Percentiles rank a stretch among this genome's conserved stretches.
Evolutionary conservation across 371 early-diverging fungal genomes (phyloP).

Genomic region (Basidiobolus meristosporus): DNA sequence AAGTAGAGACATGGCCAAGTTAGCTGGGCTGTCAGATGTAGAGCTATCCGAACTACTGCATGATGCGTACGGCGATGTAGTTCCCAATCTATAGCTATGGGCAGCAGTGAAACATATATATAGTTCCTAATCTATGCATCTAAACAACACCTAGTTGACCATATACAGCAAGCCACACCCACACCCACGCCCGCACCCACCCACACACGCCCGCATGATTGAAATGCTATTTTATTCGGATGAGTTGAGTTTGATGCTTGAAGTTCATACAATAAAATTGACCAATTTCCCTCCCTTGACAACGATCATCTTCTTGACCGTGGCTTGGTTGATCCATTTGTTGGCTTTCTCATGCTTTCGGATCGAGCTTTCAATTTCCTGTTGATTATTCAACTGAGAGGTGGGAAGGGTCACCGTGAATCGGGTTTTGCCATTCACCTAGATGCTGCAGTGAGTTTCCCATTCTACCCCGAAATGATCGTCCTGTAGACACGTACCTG

Average conservation of each 20-base stretch:
- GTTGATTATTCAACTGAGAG: constrained; percentile 8
- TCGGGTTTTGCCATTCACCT: constrained; percentile 68
- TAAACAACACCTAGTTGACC: too few species aligned
- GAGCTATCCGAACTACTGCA: too few species aligned
- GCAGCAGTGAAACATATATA: too few species aligned
- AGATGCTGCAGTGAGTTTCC: background rate
- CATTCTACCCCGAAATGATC: constrained; percentile 1
- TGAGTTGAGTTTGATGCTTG: background rate
- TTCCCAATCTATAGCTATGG: too few species aligned
- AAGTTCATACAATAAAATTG: constrained; percentile 38
- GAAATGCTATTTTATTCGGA: background rate
- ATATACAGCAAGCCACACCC: too few species aligned
- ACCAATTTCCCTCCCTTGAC: constrained; percentile 54
- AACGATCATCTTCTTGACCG: constrained; percentile 39
- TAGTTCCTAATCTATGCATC: too few species aligned
- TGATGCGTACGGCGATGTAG: too few species aligned
- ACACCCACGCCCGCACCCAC: too few species aligned
- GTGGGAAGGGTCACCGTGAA: constrained; percentile 37
- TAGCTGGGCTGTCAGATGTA: too few species aligned
- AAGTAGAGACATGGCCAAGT: too few species aligned
- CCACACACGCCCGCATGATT: too few species aligned
- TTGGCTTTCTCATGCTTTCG: constrained; percentile 6
- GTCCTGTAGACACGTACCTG: constrained; percentile 12
- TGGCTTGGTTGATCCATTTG: constrained; percentile 26
- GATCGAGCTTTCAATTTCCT: constrained; percentile 16